Evolutionary conservation across 768 basidiomycete genomes (phyloP).

Genomic region (Leucocoprinus birnbaumii): DNA sequence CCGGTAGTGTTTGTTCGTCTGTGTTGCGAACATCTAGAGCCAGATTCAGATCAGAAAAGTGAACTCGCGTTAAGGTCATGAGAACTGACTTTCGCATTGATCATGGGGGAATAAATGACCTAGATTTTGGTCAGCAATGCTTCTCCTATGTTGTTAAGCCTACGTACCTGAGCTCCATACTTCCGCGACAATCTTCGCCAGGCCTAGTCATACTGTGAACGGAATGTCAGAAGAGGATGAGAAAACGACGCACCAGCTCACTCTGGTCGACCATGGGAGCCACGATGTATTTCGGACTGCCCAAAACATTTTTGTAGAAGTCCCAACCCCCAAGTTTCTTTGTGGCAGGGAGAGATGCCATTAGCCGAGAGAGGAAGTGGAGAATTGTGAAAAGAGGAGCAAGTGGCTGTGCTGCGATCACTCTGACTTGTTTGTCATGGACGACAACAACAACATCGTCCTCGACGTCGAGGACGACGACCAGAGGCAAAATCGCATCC

Average conservation of each 20-base stretch:
- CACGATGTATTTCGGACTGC: constrained; percentile 85
- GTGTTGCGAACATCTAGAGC: constrained; percentile 59
- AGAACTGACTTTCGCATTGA: constrained; percentile 75
- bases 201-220: constrained; percentile 47
- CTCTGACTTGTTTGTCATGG: constrained; percentile 8
- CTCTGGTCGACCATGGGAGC: constrained; percentile 99
- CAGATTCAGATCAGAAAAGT: background rate
- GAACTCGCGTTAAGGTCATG: background rate
- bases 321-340: constrained; percentile 73
- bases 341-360: background rate
- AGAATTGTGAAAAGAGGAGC: constrained; percentile 8
- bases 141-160: background rate
- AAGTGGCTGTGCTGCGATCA: constrained; percentile 12
- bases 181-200: constrained; percentile 83
- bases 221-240: background rate
- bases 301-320: constrained; percentile 76
- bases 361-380: background rate
- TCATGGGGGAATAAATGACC: constrained; percentile 98
- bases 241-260: constrained; percentile 70
- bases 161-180: constrained; percentile 74
- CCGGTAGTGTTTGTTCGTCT: constrained; percentile 50
- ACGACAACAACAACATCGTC: constrained; percentile 3
- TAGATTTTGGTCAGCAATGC: constrained; percentile 23
- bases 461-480: constrained; percentile 17
- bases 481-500: constrained; percentile 14